Percentiles rank a stretch among this genome's conserved stretches.
Evolutionary conservation across 169 alveolate genomes (phyloP).

Genomic region (Perkinsus marinus): DNA sequence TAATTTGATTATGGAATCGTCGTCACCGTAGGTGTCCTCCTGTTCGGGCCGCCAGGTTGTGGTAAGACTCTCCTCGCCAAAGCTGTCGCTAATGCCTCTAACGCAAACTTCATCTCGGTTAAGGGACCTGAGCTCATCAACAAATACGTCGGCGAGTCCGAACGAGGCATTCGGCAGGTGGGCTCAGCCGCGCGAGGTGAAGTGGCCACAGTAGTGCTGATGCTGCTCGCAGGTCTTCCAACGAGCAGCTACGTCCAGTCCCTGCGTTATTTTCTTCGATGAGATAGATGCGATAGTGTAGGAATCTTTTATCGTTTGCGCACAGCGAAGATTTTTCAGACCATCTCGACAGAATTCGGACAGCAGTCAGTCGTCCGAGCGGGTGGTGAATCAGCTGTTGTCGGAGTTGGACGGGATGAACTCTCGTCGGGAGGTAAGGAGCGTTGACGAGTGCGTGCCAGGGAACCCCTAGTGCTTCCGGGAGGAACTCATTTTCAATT

Average conservation of each 20-base stretch:
- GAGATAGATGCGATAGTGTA: slow-evolving; percentile 80
- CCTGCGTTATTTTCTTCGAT: slow-evolving; percentile 92
- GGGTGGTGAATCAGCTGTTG: slow-evolving; percentile 90
- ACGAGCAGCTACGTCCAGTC: slow-evolving; percentile 87
- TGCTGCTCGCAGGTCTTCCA: slow-evolving; percentile 54
- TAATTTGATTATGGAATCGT: no score
- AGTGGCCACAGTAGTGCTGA: neutral
- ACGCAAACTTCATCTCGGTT: slow-evolving; percentile 88
- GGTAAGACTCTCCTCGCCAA: slow-evolving; percentile 94
- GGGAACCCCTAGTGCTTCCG: no score
- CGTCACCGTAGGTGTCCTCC: no score
- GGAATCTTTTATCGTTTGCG: neutral
- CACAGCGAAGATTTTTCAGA: neutral
- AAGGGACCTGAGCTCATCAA: slow-evolving; percentile 81
- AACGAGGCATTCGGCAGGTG: slow-evolving; percentile 72
- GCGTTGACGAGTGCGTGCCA: no score
- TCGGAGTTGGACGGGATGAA: slow-evolving; percentile 96
- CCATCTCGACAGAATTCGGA: neutral
- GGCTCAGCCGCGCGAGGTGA: neutral
- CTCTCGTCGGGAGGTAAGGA: slow-evolving; percentile 40
- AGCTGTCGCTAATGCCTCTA: slow-evolving; percentile 89
- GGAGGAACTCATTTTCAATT: no score
- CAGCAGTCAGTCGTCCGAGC: slow-evolving; percentile 51
- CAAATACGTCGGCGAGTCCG: slow-evolving; percentile 95
- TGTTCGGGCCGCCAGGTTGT: slow-evolving; percentile 97